Base-by-base conservation (phyloP, 306 rosid species). In the Styphnolobium japonicum region DNA sequence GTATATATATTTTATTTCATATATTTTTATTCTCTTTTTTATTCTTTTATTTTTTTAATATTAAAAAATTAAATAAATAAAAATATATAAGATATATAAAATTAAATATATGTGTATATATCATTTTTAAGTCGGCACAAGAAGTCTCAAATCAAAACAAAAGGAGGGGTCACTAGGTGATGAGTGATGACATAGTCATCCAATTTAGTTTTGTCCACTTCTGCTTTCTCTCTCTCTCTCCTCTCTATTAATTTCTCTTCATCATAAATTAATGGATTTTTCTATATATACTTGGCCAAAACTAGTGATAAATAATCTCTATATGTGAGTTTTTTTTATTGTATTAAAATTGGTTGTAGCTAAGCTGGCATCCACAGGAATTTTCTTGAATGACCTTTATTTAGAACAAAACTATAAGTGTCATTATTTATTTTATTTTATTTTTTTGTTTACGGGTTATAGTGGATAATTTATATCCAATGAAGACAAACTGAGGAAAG, bases 361-460 rank as follows among this genome's bases (percentile, higher is more conserved):
- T 75, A 78, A 78, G 92, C 85, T 88, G 89, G 83, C 88, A 80
- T 81, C 79, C 87, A 83, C 45, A 21, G 37, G 45, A 57, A 16
- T 83, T 85, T 77, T 64, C 65, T 71, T 80, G 51, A 85, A 64
- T 72, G 75, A 25, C 82, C 67, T 72, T 76, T 75, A 70, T 83
- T 83, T 34, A 60, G 65, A 78, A 57, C 80, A 75, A 75, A 76
- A 67, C 51, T 51, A 37, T 76, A 66, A 23, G 52, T 55, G 73
- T 69, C 64, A 73, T 65, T 77, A 62, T 63, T 71, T 43, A 52
- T 68, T 46, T 29, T 51, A n/a, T 49, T 6, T 14, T 27, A 58
- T 48, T 43, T 19, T 75, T 43, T 68, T 22, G 61, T 56, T 56
- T 48, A 56, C 36, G 77, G 81, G 73, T n/a, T 11, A 78, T 78